Evolutionary conservation across 139 green algal species (phyloP).

Genomic region (Pleodorina starrii): DNA sequence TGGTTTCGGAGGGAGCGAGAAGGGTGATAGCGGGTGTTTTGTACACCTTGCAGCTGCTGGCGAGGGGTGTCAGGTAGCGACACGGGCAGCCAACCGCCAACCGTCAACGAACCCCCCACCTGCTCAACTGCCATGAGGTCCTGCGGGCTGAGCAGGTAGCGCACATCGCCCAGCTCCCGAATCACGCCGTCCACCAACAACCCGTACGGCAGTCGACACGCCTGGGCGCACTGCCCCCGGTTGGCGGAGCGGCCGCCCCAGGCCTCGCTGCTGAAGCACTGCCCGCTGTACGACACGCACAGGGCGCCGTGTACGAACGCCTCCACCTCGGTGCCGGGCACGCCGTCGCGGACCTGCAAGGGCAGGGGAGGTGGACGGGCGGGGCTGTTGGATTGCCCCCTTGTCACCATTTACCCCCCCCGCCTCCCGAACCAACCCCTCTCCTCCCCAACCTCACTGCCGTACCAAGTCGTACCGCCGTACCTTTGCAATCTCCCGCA

Average conservation of each 20-base stretch:
- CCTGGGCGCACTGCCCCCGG: constrained; percentile 86
- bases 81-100: no score
- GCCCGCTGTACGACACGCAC: constrained; percentile 85
- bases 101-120: constrained; percentile 59
- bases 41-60: no score
- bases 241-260: constrained; percentile 91
- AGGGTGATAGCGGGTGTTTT: no score
- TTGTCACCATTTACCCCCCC: neutral
- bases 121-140: constrained; percentile 82
- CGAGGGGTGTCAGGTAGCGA: no score
- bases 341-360: constrained; percentile 39
- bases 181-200: constrained; percentile 81
- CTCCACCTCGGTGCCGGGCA: constrained; percentile 79
- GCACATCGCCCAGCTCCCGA: constrained; percentile 74
- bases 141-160: constrained; percentile 86
- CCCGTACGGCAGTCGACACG: constrained; percentile 72
- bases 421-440: neutral
- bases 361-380: neutral
- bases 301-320: constrained; percentile 91
- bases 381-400: neutral
- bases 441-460: neutral
- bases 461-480: no score
- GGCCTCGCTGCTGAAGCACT: constrained; percentile 87
- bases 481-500: constrained; percentile 78
- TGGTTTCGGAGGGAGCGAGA: no score